A percentile compares a stretch with the other conserved stretches of the same genome.
Conservation (phyloP, 352 stramenopile species). For the Nothophytophthora sp. region DNA sequence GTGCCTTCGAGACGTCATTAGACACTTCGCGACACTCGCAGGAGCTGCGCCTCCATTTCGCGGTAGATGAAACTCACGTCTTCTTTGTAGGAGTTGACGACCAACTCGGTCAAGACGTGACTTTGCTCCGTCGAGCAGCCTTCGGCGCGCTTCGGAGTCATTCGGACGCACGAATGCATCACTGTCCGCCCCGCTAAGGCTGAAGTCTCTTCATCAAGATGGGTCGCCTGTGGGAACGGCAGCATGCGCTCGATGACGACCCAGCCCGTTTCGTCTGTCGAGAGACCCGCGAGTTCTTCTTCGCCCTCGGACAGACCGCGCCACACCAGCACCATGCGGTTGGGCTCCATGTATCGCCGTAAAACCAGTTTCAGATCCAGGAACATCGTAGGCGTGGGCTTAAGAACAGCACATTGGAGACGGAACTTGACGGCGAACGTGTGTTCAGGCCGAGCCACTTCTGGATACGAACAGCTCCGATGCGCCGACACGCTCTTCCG, state of each 20-base stretch:
- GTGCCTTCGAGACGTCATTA: background rate
- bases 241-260: constrained; percentile 25
- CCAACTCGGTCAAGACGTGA: constrained; percentile 17
- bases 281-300: constrained; percentile 25
- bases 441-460: constrained; percentile 28
- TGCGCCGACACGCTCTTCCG: constrained; percentile 30
- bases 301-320: constrained; percentile 33
- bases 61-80: constrained; percentile 40
- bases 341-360: constrained; percentile 32
- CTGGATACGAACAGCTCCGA: constrained; percentile 29
- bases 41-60: constrained; percentile 35
- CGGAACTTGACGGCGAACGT: constrained; percentile 39
- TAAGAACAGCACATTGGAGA: constrained; percentile 13
- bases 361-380: constrained; percentile 37
- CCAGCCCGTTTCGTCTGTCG: constrained; percentile 33
- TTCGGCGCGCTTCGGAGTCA: constrained; percentile 16
- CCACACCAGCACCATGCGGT: constrained; percentile 33
- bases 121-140: constrained; percentile 8
- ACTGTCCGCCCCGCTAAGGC: constrained; percentile 11
- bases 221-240: constrained; percentile 1
- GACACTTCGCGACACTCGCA: constrained; percentile 18
- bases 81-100: constrained; percentile 38
- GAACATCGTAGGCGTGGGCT: constrained; percentile 6
- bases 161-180: constrained; percentile 29
- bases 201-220: background rate